These are phyloP conservation scores for Phytomonas sp. DNA, from an alignment of 208 protist genomes.

Conservation along the genomic window DNA sequence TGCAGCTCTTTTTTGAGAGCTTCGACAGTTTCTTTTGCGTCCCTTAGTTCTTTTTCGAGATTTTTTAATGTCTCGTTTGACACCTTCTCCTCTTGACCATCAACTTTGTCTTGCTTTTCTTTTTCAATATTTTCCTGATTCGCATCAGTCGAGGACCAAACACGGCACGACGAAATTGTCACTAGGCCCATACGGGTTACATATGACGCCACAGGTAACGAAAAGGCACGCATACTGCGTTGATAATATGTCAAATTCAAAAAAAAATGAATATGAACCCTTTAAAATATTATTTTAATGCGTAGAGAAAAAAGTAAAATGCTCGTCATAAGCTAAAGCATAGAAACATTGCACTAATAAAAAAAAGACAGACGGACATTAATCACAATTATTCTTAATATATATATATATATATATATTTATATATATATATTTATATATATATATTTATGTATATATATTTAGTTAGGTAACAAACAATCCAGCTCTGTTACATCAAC, in stretches of 20 bases:
- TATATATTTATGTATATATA: constrained; percentile 4
- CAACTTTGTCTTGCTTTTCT: constrained; percentile 14
- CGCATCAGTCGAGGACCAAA: constrained; percentile 33
- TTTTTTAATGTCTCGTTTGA: constrained; percentile 22
- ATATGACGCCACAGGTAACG: constrained; percentile 4
- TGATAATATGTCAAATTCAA: not conserved
- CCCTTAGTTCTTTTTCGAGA: constrained; percentile 63
- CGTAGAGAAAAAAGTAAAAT: constrained; percentile 10
- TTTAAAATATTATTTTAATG: constrained; percentile 12
- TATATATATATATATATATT: constrained; percentile 5
- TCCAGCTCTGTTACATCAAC: constrained; percentile 78
- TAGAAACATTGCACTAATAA: constrained; percentile 5
- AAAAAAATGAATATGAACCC: constrained; percentile 10
- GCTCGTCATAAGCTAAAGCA: constrained; percentile 2
- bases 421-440: constrained; percentile 10
- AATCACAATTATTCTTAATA: constrained; percentile 9
- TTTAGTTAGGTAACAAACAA: constrained; percentile 53
- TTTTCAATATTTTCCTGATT: constrained; percentile 21
- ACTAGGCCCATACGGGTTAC: constrained; percentile 12
- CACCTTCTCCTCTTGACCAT: constrained; percentile 20
- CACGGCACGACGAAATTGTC: constrained; percentile 11
- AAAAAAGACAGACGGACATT: not conserved
- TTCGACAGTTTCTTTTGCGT: constrained; percentile 41
- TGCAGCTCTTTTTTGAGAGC: constrained; percentile 79
- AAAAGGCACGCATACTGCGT: constrained; percentile 18